phyloP scores from a whole-genome alignment of 2,329 filamentous ascomycete genomes.

The Arthrinium puccinioides region DNA sequence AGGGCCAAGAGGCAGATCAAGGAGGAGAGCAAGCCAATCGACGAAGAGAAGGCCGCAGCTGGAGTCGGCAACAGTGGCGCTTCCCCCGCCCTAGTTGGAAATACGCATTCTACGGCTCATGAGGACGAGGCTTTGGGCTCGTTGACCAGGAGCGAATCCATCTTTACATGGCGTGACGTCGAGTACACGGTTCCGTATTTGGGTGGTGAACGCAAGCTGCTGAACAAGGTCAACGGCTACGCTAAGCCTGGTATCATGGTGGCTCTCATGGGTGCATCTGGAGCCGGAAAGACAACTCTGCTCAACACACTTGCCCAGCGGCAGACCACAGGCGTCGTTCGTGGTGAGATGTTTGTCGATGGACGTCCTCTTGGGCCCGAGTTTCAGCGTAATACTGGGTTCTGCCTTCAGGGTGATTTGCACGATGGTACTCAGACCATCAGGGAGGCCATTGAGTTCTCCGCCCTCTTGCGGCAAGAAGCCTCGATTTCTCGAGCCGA shows the following conservation, averaged over 20 bases:
- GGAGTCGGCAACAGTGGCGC: constrained; percentile 17
- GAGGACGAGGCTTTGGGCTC: constrained; percentile 17
- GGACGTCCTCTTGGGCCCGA: constrained; percentile 52
- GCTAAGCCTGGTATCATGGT: constrained; percentile 60
- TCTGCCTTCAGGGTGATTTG: constrained; percentile 66
- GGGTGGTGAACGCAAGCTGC: constrained; percentile 44
- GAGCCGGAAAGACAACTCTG: constrained; percentile 55
- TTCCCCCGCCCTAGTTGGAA: constrained; percentile 13
- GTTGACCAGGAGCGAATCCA: constrained; percentile 1
- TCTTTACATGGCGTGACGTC: constrained; percentile 6
- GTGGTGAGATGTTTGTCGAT: constrained; percentile 67
- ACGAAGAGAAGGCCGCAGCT: constrained; percentile 49
- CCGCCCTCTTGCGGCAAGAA: constrained; percentile 56
- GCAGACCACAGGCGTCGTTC: constrained; percentile 42
- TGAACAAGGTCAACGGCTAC: constrained; percentile 52
- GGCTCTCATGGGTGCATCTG: constrained; percentile 57
- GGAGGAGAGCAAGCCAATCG: constrained; percentile 32
- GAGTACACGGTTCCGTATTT: constrained; percentile 30
- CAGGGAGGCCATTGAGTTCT: constrained; percentile 58
- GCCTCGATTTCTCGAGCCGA: constrained; percentile 48
- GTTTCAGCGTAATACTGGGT: constrained; percentile 64
- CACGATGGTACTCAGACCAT: constrained; percentile 62
- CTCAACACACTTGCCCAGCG: constrained; percentile 58
- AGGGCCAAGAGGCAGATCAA: constrained; percentile 47
- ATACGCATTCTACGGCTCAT: constrained; percentile 9